Evolutionary conservation across 805 yeast species (phyloP).

Genomic region (Metschnikowia lachancei): DNA sequence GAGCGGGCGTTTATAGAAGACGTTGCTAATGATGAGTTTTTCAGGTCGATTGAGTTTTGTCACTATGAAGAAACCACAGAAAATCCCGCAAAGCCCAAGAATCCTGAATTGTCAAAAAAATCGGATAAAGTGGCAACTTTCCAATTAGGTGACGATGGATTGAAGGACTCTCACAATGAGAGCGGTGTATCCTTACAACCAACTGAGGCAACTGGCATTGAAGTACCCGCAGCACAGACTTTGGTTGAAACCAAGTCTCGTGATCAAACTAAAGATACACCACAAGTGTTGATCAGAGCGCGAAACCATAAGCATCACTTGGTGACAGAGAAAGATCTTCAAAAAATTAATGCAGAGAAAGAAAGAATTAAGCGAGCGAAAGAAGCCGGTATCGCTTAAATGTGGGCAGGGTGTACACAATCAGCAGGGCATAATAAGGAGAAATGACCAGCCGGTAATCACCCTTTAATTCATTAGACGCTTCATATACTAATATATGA

Average conservation of each 20-base stretch:
- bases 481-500: too few relatives aligned
- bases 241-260: neutral
- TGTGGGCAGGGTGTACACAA: neutral
- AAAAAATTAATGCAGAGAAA: constrained; percentile 32
- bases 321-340: constrained; percentile 62
- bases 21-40: constrained; percentile 58
- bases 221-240: neutral
- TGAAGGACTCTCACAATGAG: constrained; percentile 1
- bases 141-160: constrained; percentile 4
- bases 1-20: constrained; percentile 59
- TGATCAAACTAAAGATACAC: neutral
- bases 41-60: constrained; percentile 56
- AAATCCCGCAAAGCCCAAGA: too few relatives aligned
- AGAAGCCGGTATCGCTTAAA: constrained; percentile 15
- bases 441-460: neutral
- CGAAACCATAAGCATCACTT: constrained; percentile 62
- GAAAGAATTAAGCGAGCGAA: constrained; percentile 20
- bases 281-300: constrained; percentile 17
- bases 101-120: constrained; percentile 15
- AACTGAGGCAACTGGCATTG: neutral
- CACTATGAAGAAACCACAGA: constrained; percentile 15
- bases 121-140: constrained; percentile 7
- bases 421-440: neutral
- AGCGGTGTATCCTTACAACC: neutral
- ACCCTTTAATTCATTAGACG: too few relatives aligned